A percentile compares a stretch with the other conserved stretches of the same genome.
Conservation (phyloP, 768 basidiomycete species). For the Mycena vitilis region DNA sequence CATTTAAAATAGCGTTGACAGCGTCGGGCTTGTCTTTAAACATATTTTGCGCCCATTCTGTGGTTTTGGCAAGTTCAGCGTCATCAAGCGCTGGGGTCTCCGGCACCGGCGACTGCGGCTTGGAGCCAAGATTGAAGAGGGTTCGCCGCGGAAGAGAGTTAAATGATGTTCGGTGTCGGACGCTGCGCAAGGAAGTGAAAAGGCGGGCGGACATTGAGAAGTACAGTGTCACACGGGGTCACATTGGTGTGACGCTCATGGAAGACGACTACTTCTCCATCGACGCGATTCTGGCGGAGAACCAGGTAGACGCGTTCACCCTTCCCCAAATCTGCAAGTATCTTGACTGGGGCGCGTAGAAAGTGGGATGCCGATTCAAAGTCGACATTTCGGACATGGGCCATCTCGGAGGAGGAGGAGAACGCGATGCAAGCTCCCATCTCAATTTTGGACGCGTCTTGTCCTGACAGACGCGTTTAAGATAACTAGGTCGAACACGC, state of each 20-base stretch:
- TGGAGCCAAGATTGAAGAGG: conserved; percentile 21
- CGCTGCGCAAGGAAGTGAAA: conserved; percentile 22
- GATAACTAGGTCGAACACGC: conserved; percentile 83
- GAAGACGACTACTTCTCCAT: conserved; percentile 94
- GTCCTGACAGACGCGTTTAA: conserved; percentile 44
- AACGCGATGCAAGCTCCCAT: conserved; percentile 73
- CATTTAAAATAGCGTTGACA: conserved; percentile 22
- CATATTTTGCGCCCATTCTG: conserved; percentile 11
- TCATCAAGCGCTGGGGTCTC: not conserved
- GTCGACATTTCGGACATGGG: conserved; percentile 87
- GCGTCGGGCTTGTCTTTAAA: conserved; percentile 34
- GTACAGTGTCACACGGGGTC: conserved; percentile 9
- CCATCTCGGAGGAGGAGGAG: conserved; percentile 87
- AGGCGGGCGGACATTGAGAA: conserved; percentile 4
- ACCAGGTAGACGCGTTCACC: conserved; percentile 66
- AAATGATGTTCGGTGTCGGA: conserved; percentile 1
- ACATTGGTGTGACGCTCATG: conserved; percentile 56
- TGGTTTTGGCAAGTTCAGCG: conserved; percentile 24
- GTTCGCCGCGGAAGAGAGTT: conserved; percentile 19
- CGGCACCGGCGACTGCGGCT: conserved; percentile 5
- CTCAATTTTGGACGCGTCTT: conserved; percentile 31
- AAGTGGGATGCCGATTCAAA: conserved; percentile 94
- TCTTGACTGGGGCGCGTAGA: conserved; percentile 57
- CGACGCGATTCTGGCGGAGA: conserved; percentile 91
- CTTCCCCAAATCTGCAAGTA: not conserved